These are phyloP conservation scores for Arthrobotrys musiformis DNA, from an alignment of 2,329 filamentous ascomycete species.

Conservation along the genomic window DNA sequence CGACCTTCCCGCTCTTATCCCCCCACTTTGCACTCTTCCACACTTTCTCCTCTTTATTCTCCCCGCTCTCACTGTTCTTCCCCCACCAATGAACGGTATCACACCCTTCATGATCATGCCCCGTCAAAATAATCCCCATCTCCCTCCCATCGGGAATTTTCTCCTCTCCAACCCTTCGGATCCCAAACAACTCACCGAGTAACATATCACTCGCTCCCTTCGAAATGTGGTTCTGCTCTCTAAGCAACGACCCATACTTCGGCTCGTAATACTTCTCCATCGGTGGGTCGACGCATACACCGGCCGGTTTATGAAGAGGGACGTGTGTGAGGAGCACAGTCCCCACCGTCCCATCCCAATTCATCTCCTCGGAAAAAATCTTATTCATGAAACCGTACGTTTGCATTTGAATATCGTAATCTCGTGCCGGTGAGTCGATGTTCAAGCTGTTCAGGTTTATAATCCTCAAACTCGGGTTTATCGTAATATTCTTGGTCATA, in stretches of 20 bases:
- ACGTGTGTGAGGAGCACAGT: conserved; percentile 92
- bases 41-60: conserved; percentile 22
- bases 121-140: conserved; percentile 83
- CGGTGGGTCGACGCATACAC: conserved; percentile 84
- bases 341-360: conserved; percentile 64
- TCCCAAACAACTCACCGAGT: conserved; percentile 84
- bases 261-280: conserved; percentile 81
- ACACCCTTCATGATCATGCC: conserved; percentile 95
- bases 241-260: conserved; percentile 76
- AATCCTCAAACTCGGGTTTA: conserved; percentile 76
- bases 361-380: conserved; percentile 55
- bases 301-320: conserved; percentile 83
- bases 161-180: conserved; percentile 68
- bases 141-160: conserved; percentile 69
- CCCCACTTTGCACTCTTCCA: conserved; percentile 52
- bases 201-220: conserved; percentile 76
- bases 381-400: conserved; percentile 81
- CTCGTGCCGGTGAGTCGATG: conserved; percentile 82
- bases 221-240: conserved; percentile 91
- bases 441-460: conserved; percentile 93
- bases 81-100: conserved; percentile 79
- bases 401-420: conserved; percentile 74
- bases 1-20: conserved; percentile 61
- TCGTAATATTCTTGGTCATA: conserved; percentile 62
- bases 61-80: not conserved